Percentiles rank a stretch among this genome's conserved stretches.
These are phyloP conservation scores for Ephemerocybe angulata DNA, from an alignment of 768 basidiomycete species.

Conservation along the genomic window DNA sequence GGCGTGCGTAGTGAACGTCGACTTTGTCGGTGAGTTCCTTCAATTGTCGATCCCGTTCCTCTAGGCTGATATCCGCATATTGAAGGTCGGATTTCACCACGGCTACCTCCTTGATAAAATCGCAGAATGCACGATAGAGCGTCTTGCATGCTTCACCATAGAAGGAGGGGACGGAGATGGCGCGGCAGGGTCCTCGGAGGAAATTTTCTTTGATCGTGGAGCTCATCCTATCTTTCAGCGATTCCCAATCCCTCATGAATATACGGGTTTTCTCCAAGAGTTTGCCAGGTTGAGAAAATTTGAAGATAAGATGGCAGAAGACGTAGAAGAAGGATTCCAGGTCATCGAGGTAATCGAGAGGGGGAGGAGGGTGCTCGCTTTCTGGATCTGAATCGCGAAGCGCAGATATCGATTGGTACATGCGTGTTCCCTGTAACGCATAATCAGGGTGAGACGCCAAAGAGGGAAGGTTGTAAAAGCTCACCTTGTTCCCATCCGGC, in stretches of 20 bases:
- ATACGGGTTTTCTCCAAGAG: not conserved
- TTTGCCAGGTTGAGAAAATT: not conserved
- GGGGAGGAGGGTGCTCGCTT: not conserved
- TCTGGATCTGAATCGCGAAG: not conserved
- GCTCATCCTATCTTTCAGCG: not conserved
- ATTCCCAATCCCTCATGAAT: no score
- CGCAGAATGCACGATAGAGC: not conserved
- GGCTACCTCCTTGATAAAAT: not conserved
- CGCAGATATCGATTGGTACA: not conserved
- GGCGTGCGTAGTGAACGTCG: not conserved
- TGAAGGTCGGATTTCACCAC: not conserved
- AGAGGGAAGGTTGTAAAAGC: not conserved
- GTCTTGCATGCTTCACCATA: not conserved
- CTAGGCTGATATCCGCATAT: not conserved
- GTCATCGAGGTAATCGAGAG: not conserved
- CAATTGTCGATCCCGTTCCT: not conserved
- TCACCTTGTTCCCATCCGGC: not conserved
- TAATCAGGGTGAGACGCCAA: not conserved
- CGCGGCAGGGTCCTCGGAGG: not conserved
- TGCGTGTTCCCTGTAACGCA: not conserved
- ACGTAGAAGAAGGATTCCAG: not conserved
- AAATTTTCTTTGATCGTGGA: not conserved
- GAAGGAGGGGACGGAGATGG: no score
- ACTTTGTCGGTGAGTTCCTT: not conserved
- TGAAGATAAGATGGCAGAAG: not conserved